These are phyloP conservation scores for Dryas octopetala DNA, from an alignment of 306 rosid genomes.

Conservation along the genomic window DNA sequence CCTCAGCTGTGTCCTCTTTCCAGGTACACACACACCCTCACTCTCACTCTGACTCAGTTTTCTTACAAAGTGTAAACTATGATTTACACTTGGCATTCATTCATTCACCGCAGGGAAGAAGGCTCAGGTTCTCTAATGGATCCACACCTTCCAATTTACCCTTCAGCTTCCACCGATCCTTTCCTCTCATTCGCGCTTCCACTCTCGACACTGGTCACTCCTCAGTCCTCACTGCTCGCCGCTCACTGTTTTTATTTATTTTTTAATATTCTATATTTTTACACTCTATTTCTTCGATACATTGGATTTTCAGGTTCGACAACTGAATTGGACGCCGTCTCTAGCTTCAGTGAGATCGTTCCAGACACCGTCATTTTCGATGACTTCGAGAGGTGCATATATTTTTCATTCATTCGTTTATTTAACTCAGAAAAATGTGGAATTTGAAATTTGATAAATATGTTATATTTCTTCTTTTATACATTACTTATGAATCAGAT, in stretches of 20 bases:
- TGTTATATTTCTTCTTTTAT: not conserved
- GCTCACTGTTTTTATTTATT: too few relatives aligned
- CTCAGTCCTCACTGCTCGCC: slow-evolving; percentile 6
- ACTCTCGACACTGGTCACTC: slow-evolving; percentile 55
- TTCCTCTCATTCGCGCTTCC: slow-evolving; percentile 55
- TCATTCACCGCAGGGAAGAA: slow-evolving; percentile 34
- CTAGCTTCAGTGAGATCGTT: slow-evolving; percentile 91
- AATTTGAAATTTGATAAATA: not conserved
- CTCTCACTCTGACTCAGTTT: not conserved
- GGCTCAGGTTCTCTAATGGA: slow-evolving; percentile 39
- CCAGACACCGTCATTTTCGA: slow-evolving; percentile 97
- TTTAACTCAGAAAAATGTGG: not conserved
- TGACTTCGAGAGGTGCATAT: slow-evolving; percentile 68
- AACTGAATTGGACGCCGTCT: slow-evolving; percentile 81
- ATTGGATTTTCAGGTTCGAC: slow-evolving; percentile 39
- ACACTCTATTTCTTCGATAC: too few relatives aligned
- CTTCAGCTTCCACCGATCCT: slow-evolving; percentile 32
- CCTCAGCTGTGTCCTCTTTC: slow-evolving; percentile 38
- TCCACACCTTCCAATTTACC: slow-evolving; percentile 31
- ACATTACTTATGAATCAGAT: not conserved
- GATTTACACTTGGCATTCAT: not conserved
- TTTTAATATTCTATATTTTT: not conserved
- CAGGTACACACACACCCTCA: slow-evolving; percentile 32
- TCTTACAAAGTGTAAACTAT: not conserved
- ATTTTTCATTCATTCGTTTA: not conserved